Evolutionary conservation across 768 basidiomycete species (phyloP).

Genomic region (Tricholoma terreum): DNA sequence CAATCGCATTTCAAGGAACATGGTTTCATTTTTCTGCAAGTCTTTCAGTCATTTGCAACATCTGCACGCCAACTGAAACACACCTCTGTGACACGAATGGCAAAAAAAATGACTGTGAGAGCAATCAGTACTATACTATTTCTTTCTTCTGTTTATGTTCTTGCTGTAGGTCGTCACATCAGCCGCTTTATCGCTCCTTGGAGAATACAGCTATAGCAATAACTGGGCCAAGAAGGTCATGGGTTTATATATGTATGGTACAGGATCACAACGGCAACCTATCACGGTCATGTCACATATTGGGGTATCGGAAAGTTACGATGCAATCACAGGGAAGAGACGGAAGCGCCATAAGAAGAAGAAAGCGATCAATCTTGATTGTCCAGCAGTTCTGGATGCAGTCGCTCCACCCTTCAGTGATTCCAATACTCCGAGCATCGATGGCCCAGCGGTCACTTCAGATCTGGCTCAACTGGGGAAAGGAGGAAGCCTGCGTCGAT

Average conservation of each 20-base stretch:
- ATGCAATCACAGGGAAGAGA: conserved; percentile 13
- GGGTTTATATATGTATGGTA: too few relatives aligned
- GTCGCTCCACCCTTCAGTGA: too few relatives aligned
- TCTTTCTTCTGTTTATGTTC: neutral
- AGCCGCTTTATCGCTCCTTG: too few relatives aligned
- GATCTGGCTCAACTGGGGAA: too few relatives aligned
- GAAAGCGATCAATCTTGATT: too few relatives aligned
- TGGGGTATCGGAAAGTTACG: conserved; percentile 30
- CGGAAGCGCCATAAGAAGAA: conserved; percentile 3
- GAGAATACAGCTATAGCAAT: too few relatives aligned
- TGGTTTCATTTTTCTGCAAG: conserved; percentile 9
- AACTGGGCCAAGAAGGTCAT: too few relatives aligned
- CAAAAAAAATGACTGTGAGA: conserved; percentile 12
- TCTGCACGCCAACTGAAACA: conserved; percentile 6
- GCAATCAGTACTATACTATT: neutral
- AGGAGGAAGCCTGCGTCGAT: too few relatives aligned
- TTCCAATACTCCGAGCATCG: too few relatives aligned
- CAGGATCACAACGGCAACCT: conserved; percentile 29
- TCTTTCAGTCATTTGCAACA: conserved; percentile 18
- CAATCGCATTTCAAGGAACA: neutral
- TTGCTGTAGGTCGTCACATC: conserved; percentile 22
- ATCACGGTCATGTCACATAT: conserved; percentile 28
- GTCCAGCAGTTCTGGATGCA: too few relatives aligned
- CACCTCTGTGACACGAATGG: conserved; percentile 1
- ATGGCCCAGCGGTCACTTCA: too few relatives aligned